Conservation (phyloP, 2,329 filamentous ascomycete species). For the Colletotrichum chrysophilum region DNA sequence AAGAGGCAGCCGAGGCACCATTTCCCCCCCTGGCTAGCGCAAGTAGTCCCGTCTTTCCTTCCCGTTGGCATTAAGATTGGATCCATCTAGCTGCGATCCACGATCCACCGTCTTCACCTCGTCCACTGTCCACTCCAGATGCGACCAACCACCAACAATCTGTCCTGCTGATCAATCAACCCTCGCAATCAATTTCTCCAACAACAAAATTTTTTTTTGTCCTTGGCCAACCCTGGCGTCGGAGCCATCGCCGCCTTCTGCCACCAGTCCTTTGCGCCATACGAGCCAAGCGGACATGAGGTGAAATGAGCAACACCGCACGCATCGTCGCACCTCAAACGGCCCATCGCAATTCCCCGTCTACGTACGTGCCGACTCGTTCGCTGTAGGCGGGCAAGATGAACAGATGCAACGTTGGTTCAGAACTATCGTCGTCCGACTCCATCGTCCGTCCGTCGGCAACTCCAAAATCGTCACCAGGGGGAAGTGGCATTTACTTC, state of each 20-base stretch:
- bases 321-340: neutral
- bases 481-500: neutral
- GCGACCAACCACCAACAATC: constrained; percentile 10
- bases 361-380: neutral
- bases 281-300: neutral
- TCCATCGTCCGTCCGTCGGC: neutral
- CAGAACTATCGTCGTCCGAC: neutral
- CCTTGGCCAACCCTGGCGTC: neutral
- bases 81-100: constrained; percentile 11
- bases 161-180: constrained; percentile 12
- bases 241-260: neutral
- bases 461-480: neutral
- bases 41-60: neutral
- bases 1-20: constrained; percentile 4
- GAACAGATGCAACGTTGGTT: neutral
- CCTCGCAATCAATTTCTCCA: neutral
- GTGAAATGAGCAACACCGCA: neutral
- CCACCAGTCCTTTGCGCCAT: neutral
- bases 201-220: neutral
- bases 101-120: constrained; percentile 9
- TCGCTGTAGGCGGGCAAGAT: neutral
- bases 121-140: neutral
- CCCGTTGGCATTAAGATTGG: constrained; percentile 12
- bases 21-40: neutral
- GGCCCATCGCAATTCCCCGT: neutral